Base-by-base conservation (phyloP, 257 asterid genomes). In the Marsdenia floribunda region DNA sequence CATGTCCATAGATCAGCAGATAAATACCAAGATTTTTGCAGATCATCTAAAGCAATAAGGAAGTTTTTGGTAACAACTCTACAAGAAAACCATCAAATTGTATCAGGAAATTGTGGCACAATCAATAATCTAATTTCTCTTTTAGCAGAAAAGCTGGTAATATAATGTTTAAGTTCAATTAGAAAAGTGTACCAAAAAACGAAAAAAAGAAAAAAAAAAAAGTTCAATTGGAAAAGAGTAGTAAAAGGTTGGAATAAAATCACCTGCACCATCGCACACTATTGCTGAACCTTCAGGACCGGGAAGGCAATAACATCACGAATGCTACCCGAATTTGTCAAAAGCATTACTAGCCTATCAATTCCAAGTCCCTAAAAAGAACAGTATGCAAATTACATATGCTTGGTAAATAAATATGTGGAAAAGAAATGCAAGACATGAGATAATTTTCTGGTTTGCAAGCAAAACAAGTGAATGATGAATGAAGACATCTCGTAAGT, bases 301-400 rank as follows among this genome's bases (percentile, higher is more conserved):
- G 98, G 99, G 85, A 94, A 94, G 24, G 97, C 93, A 67, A 94
- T 92, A 50, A 94, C 98, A 78, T 90, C 98, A 6, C 96, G 96
- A 73, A 92, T 90, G 74, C 98, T 92, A 11, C 93, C 89, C 10
- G 97, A 88, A 87, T 90, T 83, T 15, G 97, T 92, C 76, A 92
- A 79, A 70, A 89, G 90, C 98, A 92, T 92, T 60, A 90, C 97
- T 59, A 94, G 96, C 85, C 98, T 82, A 85, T 94, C 99, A 53
- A 95, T 88, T 40, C 98, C 99, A 47, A 94, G 93, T 33, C 99
- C 99, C 97, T 91, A 92, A n/a, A 73, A 73, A 64, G 19, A 67
- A 67, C n/a, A 38, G 44, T 40, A 19, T 16, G 46, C 46, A 21
- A 38, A 38, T 47, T 35, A 70, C 54, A 49, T 59, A 69, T 70